Base-by-base conservation (phyloP, 495 filamentous ascomycete genomes). In the Aspergillus sclerotioniger region DNA sequence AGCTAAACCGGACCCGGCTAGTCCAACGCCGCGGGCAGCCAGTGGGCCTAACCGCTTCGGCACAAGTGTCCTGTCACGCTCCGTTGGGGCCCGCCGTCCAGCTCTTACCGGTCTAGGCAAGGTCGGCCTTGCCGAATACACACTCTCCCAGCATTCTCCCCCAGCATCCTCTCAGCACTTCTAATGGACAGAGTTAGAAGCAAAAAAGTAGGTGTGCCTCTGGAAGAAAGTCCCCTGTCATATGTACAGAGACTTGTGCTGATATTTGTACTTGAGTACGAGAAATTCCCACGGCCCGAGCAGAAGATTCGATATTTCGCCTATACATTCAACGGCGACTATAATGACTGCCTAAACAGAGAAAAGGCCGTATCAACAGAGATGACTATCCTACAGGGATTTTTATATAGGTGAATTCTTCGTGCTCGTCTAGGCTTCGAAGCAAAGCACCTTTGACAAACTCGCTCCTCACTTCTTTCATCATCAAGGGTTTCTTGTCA, bases 401-500 rank as follows among this genome's bases (percentile, higher is more conserved):
- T 45, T 45, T 20, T 45, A 45, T 20, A n/a, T n/a, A n/a, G n/a
- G n/a, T n/a, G n/a, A n/a, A n/a, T n/a, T 47, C 37, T 41, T 41
- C 37, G 12, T 41, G 10, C 3, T 8, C 44, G 6, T 13, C 44
- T 17, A 41, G 2, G 37, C 37, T 25, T 41, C 44, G 44, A 17
- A 6, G 44, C 21, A n/a, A 28, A 47, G 44, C 16, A 47, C 7
- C 44, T 47, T 47, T 17, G 10, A 47, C 16, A 21, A 28, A 8
- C 21, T 9, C 13, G 37, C 17, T 7, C 6, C 6, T 9, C 13
- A 28, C 44, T 6, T 47, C 0, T 9, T 19, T 9, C 16, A 25
- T 6, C 6, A 47, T 9, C 44, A 47, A 21, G 21, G 17, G 1
- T 3, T 17, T 13, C 7, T 21, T 6, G 16, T 47, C 44, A 28